Conservation (phyloP, 1,284 basidiomycete species). For the Sanghuangporus baumii region DNA sequence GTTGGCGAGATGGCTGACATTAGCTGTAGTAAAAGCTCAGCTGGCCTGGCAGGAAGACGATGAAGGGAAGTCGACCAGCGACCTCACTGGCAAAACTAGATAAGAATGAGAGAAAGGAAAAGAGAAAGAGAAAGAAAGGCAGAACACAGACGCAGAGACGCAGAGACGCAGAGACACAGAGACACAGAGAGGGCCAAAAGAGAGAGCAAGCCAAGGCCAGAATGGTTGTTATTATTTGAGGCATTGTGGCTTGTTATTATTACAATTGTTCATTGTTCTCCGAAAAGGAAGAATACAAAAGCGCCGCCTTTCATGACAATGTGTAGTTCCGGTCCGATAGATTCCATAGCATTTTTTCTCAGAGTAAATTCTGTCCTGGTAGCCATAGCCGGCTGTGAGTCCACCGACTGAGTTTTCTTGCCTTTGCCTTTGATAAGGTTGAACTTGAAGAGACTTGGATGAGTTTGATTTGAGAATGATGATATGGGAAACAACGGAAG, state of each 20-base stretch:
- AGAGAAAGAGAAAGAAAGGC: conserved; percentile 4
- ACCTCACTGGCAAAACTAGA: conserved; percentile 24
- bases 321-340: not conserved
- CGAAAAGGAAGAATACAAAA: conserved; percentile 5
- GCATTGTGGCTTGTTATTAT: not conserved
- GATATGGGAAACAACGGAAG: not conserved
- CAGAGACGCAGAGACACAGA: not conserved
- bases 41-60: conserved; percentile 21
- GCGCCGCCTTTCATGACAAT: not conserved
- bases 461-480: not conserved
- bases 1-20: conserved; percentile 29
- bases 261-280: conserved; percentile 10
- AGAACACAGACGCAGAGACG: not conserved
- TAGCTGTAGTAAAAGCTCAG: conserved; percentile 5
- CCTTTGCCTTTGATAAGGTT: not conserved
- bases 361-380: not conserved
- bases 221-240: conserved; percentile 2
- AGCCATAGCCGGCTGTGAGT: not conserved
- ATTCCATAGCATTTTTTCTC: not conserved
- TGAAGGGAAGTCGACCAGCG: conserved; percentile 40
- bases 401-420: not conserved
- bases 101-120: conserved; percentile 1
- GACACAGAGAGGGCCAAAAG: not conserved
- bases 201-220: conserved; percentile 2
- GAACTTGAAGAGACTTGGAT: not conserved